Percentiles rank a stretch among this genome's conserved stretches.
phyloP scores from a whole-genome alignment of 2,329 filamentous ascomycete species.

The Dryadomyces quercivorus region DNA sequence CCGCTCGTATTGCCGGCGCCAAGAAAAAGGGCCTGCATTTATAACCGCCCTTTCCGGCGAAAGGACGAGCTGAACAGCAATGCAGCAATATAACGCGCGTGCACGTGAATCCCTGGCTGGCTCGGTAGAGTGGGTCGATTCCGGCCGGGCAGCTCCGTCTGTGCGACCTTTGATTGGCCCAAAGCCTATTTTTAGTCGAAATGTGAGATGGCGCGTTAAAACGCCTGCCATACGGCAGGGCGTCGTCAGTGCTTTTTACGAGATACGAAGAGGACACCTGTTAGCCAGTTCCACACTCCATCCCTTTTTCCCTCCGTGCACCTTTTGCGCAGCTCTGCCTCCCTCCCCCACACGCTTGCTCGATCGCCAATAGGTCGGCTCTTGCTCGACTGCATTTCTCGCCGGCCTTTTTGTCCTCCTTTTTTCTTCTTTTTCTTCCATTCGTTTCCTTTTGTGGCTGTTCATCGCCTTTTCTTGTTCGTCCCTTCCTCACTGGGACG shows the following conservation, averaged over 20 bases:
- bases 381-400: background rate
- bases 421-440: background rate
- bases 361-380: background rate
- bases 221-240: background rate
- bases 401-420: background rate
- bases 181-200: background rate
- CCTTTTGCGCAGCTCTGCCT: constrained; percentile 1
- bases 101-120: background rate
- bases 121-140: background rate
- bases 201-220: background rate
- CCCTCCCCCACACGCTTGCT: background rate
- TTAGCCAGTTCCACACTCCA: constrained; percentile 1
- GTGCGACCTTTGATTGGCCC: background rate
- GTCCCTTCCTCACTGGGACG: background rate
- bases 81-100: background rate
- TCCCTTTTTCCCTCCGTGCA: background rate
- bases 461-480: background rate
- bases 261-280: constrained; percentile 2
- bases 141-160: background rate
- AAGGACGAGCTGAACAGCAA: too few species aligned
- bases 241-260: background rate
- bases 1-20: too few species aligned
- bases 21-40: too few species aligned
- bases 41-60: too few species aligned
- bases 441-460: background rate